phyloP scores from a whole-genome alignment of 2,329 filamentous ascomycete species.

The Scedosporium aurantiacum region DNA sequence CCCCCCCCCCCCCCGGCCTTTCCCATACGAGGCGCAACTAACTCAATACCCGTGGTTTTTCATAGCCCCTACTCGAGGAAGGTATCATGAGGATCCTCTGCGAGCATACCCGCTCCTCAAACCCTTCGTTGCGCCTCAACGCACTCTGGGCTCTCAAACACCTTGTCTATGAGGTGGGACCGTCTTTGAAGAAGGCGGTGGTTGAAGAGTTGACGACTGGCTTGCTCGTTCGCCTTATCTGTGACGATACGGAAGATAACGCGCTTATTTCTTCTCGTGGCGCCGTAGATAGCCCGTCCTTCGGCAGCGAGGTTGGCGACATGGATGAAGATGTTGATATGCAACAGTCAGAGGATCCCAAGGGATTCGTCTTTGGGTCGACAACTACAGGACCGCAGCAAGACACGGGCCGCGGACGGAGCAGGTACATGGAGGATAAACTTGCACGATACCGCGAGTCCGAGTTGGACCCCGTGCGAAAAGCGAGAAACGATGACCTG shows the following conservation, averaged over 20 bases:
- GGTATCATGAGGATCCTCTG: constrained; percentile 70
- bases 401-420: constrained; percentile 17
- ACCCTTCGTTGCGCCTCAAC: constrained; percentile 69
- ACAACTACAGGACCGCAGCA: constrained; percentile 7
- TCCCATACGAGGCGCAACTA: background rate
- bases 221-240: constrained; percentile 74
- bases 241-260: constrained; percentile 46
- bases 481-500: constrained; percentile 65
- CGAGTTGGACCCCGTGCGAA: constrained; percentile 56
- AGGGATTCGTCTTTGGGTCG: constrained; percentile 7
- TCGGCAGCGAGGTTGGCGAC: constrained; percentile 23
- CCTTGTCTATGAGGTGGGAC: constrained; percentile 61
- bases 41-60: background rate
- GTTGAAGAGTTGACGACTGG: constrained; percentile 65
- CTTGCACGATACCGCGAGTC: constrained; percentile 46
- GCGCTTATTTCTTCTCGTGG: constrained; percentile 28
- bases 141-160: constrained; percentile 93
- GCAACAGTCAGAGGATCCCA: constrained; percentile 34
- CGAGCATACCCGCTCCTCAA: constrained; percentile 70
- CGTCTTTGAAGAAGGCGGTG: constrained; percentile 64
- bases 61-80: constrained; percentile 57
- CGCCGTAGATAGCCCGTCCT: background rate
- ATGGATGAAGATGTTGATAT: constrained; percentile 49
- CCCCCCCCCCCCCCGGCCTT: background rate
- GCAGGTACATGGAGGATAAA: constrained; percentile 39